Conservation (phyloP, 2,329 filamentous ascomycete species). For the Pseudogymnoascus sp. region DNA sequence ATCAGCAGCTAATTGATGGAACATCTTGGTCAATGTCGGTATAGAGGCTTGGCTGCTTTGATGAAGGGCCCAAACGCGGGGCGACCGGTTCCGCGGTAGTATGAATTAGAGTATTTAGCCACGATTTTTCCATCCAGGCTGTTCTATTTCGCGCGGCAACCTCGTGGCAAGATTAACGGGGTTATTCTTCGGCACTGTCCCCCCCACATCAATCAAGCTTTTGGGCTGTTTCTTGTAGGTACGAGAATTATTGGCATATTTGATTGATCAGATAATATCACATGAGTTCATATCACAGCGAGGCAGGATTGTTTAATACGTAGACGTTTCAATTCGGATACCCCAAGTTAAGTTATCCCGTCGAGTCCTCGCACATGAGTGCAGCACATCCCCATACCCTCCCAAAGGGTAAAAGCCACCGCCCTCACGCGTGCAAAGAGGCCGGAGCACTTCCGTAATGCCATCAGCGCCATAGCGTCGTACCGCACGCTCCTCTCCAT, state of each 20-base stretch:
- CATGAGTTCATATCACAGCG: not conserved
- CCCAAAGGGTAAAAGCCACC: not conserved
- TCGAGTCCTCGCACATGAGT: slow-evolving; percentile 8
- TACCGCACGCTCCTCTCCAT: slow-evolving; percentile 9
- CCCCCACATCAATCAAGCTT: not conserved
- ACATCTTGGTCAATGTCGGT: not conserved
- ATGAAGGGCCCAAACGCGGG: not conserved
- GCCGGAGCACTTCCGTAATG: slow-evolving; percentile 11
- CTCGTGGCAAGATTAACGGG: not conserved
- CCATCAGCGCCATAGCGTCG: slow-evolving; percentile 10
- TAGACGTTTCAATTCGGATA: slow-evolving; percentile 12
- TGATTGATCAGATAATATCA: not conserved
- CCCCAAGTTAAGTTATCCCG: slow-evolving; percentile 5
- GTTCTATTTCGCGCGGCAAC: not conserved
- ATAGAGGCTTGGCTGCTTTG: not conserved
- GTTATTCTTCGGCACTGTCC: not conserved
- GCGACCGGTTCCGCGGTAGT: not conserved
- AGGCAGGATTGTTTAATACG: not conserved
- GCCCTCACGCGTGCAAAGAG: slow-evolving; percentile 11
- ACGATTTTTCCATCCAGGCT: not conserved
- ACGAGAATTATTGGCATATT: not conserved
- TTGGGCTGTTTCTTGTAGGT: not conserved
- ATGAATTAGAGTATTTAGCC: slow-evolving; percentile 6
- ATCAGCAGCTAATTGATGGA: not conserved
- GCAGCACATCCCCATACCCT: slow-evolving; percentile 5